Evolutionary conservation across 495 filamentous ascomycete genomes (phyloP).

Genomic region (Penicillium paxilli): DNA sequence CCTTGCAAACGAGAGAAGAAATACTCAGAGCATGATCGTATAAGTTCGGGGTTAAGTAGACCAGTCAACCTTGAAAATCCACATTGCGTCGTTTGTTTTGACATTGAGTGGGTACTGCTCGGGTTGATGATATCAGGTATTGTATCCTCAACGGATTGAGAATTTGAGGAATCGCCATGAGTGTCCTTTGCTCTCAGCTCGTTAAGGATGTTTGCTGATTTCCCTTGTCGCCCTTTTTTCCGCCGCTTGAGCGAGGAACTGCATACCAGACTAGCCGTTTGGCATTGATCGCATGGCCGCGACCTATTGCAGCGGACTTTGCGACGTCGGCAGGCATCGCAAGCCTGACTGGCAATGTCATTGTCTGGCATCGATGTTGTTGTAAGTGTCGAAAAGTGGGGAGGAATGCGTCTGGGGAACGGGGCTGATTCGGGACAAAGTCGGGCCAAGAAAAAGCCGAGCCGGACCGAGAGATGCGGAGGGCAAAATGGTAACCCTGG

Average conservation of each 20-base stretch:
- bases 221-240: conserved; percentile 85
- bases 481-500: no score
- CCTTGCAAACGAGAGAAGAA: conserved; percentile 77
- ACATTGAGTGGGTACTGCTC: conserved; percentile 9
- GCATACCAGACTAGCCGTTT: conserved; percentile 65
- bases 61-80: conserved; percentile 35
- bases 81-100: not conserved
- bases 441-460: conserved; percentile 3
- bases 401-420: conserved; percentile 4
- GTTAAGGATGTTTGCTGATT: conserved; percentile 77
- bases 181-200: conserved; percentile 68
- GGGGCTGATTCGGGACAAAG: conserved; percentile 11
- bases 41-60: conserved; percentile 58
- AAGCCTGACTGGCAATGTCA: conserved; percentile 59
- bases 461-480: not conserved
- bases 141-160: conserved; percentile 30
- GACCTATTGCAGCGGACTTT: conserved; percentile 68
- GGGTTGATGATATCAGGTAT: not conserved
- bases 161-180: conserved; percentile 42
- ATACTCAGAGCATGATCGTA: conserved; percentile 69
- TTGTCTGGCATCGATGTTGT: not conserved
- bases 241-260: conserved; percentile 82
- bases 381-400: not conserved
- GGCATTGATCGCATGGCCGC: conserved; percentile 66
- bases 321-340: conserved; percentile 80